These are phyloP conservation scores for Penicillium rolfsii DNA, from an alignment of 2,329 filamentous ascomycete genomes.

Conservation along the genomic window DNA sequence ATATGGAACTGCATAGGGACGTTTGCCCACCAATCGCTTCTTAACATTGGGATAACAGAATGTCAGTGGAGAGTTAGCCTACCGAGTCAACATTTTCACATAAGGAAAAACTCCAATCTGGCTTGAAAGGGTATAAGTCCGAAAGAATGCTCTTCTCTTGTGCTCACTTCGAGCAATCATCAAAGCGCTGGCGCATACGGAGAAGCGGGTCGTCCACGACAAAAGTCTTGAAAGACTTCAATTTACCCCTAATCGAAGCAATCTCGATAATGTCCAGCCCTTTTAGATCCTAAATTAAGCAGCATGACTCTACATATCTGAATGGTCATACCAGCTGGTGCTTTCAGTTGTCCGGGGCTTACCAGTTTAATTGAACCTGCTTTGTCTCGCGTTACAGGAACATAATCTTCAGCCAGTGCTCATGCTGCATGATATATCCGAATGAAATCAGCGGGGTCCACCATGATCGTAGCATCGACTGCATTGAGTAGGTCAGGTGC, in stretches of 20 bases:
- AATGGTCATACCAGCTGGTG: constrained; percentile 1
- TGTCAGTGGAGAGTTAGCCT: background rate
- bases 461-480: constrained; percentile 13
- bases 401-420: constrained; percentile 17
- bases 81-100: background rate
- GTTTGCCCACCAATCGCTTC: constrained; percentile 70
- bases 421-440: constrained; percentile 19
- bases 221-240: constrained; percentile 69
- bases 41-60: background rate
- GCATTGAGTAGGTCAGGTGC: constrained; percentile 6
- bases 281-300: constrained; percentile 8
- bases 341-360: background rate
- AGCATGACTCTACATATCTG: constrained; percentile 17
- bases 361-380: constrained; percentile 10
- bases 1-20: constrained; percentile 57
- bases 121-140: constrained; percentile 71
- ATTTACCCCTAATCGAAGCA: constrained; percentile 61
- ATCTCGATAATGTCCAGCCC: constrained; percentile 59
- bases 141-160: constrained; percentile 68
- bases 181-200: constrained; percentile 61
- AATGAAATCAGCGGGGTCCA: constrained; percentile 11
- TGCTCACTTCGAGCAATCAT: constrained; percentile 68
- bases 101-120: constrained; percentile 71
- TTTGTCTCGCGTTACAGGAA: constrained; percentile 12
- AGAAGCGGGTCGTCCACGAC: constrained; percentile 61